A percentile compares a stretch with the other conserved stretches of the same genome.
Evolutionary conservation across 805 yeast genomes (phyloP).

Genomic region (Saccharomyces paradoxus): DNA sequence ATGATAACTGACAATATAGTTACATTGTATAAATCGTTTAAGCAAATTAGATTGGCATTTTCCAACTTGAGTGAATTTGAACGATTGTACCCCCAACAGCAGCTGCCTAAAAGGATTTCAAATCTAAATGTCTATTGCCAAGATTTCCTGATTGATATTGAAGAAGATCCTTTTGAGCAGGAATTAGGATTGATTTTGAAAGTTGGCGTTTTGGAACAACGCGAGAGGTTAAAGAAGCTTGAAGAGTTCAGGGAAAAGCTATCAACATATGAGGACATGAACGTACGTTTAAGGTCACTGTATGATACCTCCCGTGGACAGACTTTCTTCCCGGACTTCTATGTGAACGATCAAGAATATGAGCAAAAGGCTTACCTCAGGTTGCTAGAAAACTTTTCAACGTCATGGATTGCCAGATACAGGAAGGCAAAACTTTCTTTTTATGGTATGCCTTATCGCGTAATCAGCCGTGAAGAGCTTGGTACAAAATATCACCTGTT

Average conservation of each 20-base stretch:
- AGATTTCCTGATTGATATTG: conserved; percentile 41
- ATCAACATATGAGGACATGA: neutral
- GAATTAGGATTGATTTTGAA: conserved; percentile 51
- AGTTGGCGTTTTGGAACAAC: conserved; percentile 51
- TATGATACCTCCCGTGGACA: neutral
- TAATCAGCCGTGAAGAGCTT: conserved; percentile 12
- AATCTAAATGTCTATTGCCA: conserved; percentile 35
- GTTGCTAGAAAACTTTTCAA: conserved; percentile 32
- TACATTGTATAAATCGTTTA: conserved; percentile 40
- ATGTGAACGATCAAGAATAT: neutral
- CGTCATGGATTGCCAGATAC: conserved; percentile 34
- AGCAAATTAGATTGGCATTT: conserved; percentile 40
- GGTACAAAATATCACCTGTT: conserved; percentile 14
- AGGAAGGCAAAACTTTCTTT: conserved; percentile 26
- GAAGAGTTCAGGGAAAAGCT: conserved; percentile 20
- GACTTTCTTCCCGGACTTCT: neutral
- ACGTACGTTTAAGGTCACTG: neutral
- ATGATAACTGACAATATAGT: conserved; percentile 45
- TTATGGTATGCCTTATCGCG: conserved; percentile 23
- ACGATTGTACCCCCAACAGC: conserved; percentile 20
- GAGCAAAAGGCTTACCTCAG: conserved; percentile 9
- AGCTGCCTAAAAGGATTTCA: conserved; percentile 33
- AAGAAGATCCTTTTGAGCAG: conserved; percentile 59
- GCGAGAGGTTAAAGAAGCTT: conserved; percentile 37
- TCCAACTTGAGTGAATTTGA: conserved; percentile 25